Evolutionary conservation across 345 rosid genomes (phyloP), one percentile per base, ranked within the genome.

Genomic region (Aquilaria yunnanensis): DNA sequence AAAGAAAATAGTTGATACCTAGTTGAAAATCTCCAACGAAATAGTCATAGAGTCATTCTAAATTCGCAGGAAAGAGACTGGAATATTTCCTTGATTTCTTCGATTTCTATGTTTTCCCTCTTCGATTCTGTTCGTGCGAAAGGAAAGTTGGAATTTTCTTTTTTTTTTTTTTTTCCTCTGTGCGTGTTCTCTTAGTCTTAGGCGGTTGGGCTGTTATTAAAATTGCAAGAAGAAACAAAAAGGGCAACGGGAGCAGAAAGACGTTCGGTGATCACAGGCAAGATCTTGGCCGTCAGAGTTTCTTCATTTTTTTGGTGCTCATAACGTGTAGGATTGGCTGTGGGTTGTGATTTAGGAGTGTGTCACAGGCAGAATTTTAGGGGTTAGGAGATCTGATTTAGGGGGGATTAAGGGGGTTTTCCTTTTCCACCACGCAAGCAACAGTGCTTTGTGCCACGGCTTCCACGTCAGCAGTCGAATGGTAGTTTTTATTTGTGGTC

Each of bases 401-500:
- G 32, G 0, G 4, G 47, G 47, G 32, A 33, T 33, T 1, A 34
- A 14, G 23, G 10, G 41, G 10, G 54, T 14, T 32, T 13, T n/a
- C 47, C 7, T 64, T 37, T 64, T 32, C 47, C n/a, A 43, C 45
- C 30, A 60, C 60, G 47, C 31, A 64, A 56, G 53, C 55, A 47
- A 33, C 29, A 3, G 58, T 32, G 65, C 34, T 6, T 23, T 6
- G 47, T 0, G 10, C 6, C 31, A 9, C 45, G 52, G 11, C 12
- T 55, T 12, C 68, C 68, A 65, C 62, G 56, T 65, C 49, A 49
- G 14, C 29, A n/a, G 29, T 32, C 0, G 68, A 65, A 33, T 56
- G 50, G 62, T 65, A 48, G 56, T 56, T 65, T 12, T 29, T 14
- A 14, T 55, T 37, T 37, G 43, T 37, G 5, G 43, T 37, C 8